Conservation (phyloP, 345 rosid species). For the Mallotus nudiflorus region DNA sequence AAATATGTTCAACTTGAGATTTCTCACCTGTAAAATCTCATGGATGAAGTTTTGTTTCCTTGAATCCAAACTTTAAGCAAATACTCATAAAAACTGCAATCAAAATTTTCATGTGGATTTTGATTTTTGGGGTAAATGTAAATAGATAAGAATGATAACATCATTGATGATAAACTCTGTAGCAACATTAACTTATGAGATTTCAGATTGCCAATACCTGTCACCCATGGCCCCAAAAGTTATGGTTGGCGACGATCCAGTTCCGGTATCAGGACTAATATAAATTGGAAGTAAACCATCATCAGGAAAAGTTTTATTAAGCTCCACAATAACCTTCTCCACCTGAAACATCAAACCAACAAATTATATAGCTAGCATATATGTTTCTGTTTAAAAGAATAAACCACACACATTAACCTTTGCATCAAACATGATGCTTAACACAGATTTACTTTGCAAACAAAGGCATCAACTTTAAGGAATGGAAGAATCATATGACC, state of each 20-base stretch:
- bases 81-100: conserved; percentile 91
- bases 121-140: neutral
- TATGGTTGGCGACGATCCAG: conserved; percentile 61
- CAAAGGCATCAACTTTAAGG: too few relatives aligned
- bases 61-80: conserved; percentile 98
- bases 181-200: neutral
- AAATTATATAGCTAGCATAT: neutral
- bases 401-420: too few relatives aligned
- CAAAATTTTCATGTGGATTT: conserved; percentile 1
- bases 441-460: neutral
- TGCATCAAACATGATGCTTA: neutral
- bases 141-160: neutral
- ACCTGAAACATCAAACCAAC: conserved; percentile 48
- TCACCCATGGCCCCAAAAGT: conserved; percentile 99
- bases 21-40: conserved; percentile 69
- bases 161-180: neutral
- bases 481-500: neutral
- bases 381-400: neutral
- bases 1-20: neutral
- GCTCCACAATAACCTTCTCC: conserved; percentile 71
- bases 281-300: conserved; percentile 96
- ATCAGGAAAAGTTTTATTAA: conserved; percentile 79
- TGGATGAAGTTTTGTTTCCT: conserved; percentile 83
- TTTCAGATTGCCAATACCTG: conserved; percentile 50
- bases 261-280: conserved; percentile 61